Base-by-base conservation (phyloP, 345 rosid genomes). In the Litchi chinensis region DNA sequence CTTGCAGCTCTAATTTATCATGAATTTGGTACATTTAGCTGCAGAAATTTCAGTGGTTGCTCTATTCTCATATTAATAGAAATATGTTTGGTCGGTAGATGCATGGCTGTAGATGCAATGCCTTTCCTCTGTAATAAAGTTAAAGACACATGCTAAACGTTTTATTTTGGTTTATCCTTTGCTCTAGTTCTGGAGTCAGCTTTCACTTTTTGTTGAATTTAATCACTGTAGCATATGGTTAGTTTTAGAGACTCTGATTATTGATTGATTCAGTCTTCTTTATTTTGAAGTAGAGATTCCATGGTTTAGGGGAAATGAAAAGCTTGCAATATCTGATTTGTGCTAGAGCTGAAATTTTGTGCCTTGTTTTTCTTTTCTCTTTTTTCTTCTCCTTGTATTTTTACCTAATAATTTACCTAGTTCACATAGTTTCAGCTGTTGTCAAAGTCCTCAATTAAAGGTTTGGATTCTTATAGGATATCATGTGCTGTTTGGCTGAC, bases 121-220 rank as follows among this genome's bases (percentile, higher is more conserved):
- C 19, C n/a, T 56, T 73, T 73, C 19, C 10, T 73, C 13, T 40
- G 68, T 22, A 39, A 21, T 60, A 2, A 40, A 41, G 56, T 73
- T 41, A 41, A 40, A 22, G 65, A 21, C 57, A 13, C 8, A 2
- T 12, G 10, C 9, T 6, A 26, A n/a, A 40, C 10, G 21, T 73
- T 37, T 22, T 22, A 6, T 16, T 67, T 80, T 73, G 0, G 40
- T 37, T 40, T 66, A 19, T 5, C 15, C 60, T 13, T 21, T 43
- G 11, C 52, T 24, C 19, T 48, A 52, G n/a, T 26, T 62, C 40
- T 60, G n/a, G 39, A 24, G 72, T 41, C 28, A 65, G 60, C 28
- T 56, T 76, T 81, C 21, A 65, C 62, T 68, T 69, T 71, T 62
- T 43, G 62, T 67, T 76, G 43, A 43, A 41, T 66, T 64, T 75